phyloP scores from a whole-genome alignment of 164 flowering plant species.

The Vitis labrusca region DNA sequence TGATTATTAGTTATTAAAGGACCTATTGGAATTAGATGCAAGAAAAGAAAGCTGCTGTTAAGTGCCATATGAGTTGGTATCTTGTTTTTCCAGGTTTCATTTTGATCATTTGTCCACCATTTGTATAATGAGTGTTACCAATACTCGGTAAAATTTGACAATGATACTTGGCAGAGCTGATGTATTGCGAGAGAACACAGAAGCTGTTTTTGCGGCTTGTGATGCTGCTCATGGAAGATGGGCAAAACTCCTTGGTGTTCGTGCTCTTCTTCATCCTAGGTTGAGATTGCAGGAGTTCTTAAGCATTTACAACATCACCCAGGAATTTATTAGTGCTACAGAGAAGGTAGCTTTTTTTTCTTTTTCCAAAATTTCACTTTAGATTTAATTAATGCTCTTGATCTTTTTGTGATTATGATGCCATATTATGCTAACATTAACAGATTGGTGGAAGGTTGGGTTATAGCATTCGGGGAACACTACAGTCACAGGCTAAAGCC shows the following conservation, averaged over 20 bases:
- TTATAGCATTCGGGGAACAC: conserved; percentile 89
- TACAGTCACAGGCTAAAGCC: conserved; percentile 96
- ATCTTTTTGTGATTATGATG: conserved; percentile 14
- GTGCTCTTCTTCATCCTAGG: conserved; percentile 86
- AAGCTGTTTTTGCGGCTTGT: conserved; percentile 99
- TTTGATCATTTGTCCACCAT: too few relatives aligned
- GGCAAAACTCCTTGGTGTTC: conserved; percentile 98
- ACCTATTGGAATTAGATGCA: too few relatives aligned
- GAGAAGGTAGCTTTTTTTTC: conserved; percentile 64
- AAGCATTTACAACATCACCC: conserved; percentile 77
- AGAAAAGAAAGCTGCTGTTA: too few relatives aligned
- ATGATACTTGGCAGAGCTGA: conserved; percentile 67
- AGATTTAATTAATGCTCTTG: neutral
- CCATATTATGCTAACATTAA: conserved; percentile 22
- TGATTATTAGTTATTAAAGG: too few relatives aligned
- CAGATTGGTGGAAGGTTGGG: conserved; percentile 99
- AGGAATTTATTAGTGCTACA: conserved; percentile 86
- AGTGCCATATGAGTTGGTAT: too few relatives aligned
- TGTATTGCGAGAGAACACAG: conserved; percentile 92
- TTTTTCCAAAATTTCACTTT: neutral
- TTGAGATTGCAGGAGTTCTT: conserved; percentile 86
- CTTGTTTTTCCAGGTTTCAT: too few relatives aligned
- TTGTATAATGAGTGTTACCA: too few relatives aligned
- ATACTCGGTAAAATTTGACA: conserved; percentile 10
- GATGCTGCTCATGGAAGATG: conserved; percentile 99